A percentile compares a stretch with the other conserved stretches of the same genome.
phyloP scores from a whole-genome alignment of 352 stramenopile genomes.

The Phytophthora boehmeriae region DNA sequence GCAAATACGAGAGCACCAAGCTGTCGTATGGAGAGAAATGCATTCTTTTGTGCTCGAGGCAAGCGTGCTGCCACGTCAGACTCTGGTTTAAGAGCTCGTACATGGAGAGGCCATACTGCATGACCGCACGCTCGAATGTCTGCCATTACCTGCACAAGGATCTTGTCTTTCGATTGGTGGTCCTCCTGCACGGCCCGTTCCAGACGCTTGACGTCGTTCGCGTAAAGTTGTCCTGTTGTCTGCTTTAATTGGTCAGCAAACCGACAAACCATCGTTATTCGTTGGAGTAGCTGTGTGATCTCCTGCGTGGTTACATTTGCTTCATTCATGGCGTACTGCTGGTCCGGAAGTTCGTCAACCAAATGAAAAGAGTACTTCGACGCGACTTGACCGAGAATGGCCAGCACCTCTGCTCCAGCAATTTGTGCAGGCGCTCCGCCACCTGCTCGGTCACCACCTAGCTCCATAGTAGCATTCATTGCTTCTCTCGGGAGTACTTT shows the following conservation, averaged over 20 bases:
- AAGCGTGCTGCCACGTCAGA: constrained; percentile 12
- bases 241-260: constrained; percentile 42
- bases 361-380: constrained; percentile 40
- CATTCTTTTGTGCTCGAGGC: constrained; percentile 18
- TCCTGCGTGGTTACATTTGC: constrained; percentile 27
- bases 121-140: constrained; percentile 14
- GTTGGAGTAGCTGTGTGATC: constrained; percentile 36
- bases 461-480: constrained; percentile 31
- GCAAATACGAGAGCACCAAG: constrained; percentile 18
- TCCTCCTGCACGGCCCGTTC: constrained; percentile 35
- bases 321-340: constrained; percentile 35
- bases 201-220: constrained; percentile 25
- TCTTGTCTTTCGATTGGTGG: constrained; percentile 38
- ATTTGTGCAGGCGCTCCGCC: constrained; percentile 20
- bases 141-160: constrained; percentile 30
- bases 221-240: constrained; percentile 28
- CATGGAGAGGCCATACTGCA: constrained; percentile 28
- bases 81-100: constrained; percentile 2
- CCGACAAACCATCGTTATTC: constrained; percentile 35
- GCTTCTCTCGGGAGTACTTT: constrained; percentile 26
- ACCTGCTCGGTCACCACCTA: constrained; percentile 24
- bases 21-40: constrained; percentile 35
- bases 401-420: constrained; percentile 41
- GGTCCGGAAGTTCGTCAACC: constrained; percentile 8
- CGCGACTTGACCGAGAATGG: constrained; percentile 42